phyloP scores from a whole-genome alignment of 768 basidiomycete species.

The Termitomyces sp. region DNA sequence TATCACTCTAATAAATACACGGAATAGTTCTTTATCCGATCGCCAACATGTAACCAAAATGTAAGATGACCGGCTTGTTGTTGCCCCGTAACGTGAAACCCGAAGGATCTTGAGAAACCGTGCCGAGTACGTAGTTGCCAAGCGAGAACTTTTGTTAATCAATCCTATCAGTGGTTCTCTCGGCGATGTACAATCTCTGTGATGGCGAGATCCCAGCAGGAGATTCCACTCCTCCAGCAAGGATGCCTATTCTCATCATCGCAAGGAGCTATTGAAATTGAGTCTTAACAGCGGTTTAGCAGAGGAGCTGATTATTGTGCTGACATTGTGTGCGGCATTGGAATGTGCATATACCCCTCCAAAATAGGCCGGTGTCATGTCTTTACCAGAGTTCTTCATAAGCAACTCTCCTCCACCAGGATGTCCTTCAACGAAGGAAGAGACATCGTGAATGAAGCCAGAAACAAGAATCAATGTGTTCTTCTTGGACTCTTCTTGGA shows the following conservation, averaged over 20 bases:
- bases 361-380: constrained; percentile 81
- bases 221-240: constrained; percentile 60
- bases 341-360: constrained; percentile 83
- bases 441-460: constrained; percentile 85
- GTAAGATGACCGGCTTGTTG: background rate
- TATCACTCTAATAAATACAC: background rate
- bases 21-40: background rate
- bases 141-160: background rate
- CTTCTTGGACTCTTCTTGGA: constrained; percentile 61
- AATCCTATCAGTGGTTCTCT: constrained; percentile 10
- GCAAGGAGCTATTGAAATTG: constrained; percentile 31
- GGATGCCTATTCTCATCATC: constrained; percentile 71
- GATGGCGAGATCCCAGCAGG: constrained; percentile 41
- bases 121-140: background rate
- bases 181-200: constrained; percentile 36
- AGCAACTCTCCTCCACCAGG: constrained; percentile 72
- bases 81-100: background rate
- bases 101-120: background rate
- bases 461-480: constrained; percentile 67
- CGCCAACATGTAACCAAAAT: background rate
- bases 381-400: constrained; percentile 61
- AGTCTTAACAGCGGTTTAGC: background rate
- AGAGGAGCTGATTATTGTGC: constrained; percentile 14
- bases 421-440: constrained; percentile 67
- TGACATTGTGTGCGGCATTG: constrained; percentile 75